Base-by-base conservation (phyloP, 305 asterid species). In the Withania somnifera region DNA sequence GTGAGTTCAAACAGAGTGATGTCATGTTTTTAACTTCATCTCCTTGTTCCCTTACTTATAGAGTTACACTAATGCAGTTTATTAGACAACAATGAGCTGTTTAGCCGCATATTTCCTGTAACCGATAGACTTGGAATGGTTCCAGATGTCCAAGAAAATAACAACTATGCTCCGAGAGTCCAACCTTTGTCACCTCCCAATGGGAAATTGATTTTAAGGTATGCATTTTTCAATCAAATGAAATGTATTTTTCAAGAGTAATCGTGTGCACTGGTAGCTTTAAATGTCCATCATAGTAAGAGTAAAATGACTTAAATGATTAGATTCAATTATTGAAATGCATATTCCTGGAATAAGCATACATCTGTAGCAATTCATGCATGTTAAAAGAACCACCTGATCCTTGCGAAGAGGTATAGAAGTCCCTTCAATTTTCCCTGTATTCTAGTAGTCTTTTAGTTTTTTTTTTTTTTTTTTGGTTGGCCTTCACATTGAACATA, bases 21-120 rank as follows among this genome's bases (percentile, higher is more conserved):
- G 58, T 71, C 24, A 7, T 45, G 7, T 28, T 69, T 3, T 47
- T 7, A 22, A 60, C 13, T 60, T 42, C 26, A 50, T 57, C 19
- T 22, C 56, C 53, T 81, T 83, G 32, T 61, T 76, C 63, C 40
- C 83, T 58, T 40, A 19, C 54, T 71, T 28, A 71, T 30, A 14
- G 57, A 71, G 24, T 45, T 71, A 45, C 58, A 22, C 15, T 20
- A 78, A 50, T 77, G 86, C 85, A 93, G 97, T 78, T 86, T 93
- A 85, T 88, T 91, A 47, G 96, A 93, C 88, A 91, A 90, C 86
- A 90, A 91, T 60, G 87, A 88, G 83, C 84, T 89, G 84, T 86
- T 90, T 76, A 71, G 81, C 64, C 71, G 71, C 69, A 54, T 79
- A 68, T 69, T 83, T 81, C 90, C 92, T 68, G 93, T 89, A 86